phyloP scores from a whole-genome alignment of 1,284 basidiomycete genomes.

The Marasmius fiardii region DNA sequence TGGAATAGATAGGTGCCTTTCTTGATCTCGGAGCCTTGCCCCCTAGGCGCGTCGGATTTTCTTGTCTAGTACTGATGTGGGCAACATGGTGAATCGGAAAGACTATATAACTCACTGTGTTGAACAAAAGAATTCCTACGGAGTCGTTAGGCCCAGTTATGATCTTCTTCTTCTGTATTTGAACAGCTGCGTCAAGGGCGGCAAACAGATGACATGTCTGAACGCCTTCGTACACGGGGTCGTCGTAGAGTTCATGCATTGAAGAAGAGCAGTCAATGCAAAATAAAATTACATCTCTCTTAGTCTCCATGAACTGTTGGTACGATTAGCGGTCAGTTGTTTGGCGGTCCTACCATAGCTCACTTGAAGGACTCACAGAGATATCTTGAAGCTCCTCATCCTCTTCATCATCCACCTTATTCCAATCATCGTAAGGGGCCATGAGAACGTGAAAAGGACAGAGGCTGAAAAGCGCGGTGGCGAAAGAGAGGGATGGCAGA shows the following conservation, averaged over 20 bases:
- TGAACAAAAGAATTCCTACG: slow-evolving; percentile 89
- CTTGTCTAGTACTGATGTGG: slow-evolving; percentile 35
- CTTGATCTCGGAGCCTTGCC: slow-evolving; percentile 71
- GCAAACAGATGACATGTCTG: slow-evolving; percentile 63
- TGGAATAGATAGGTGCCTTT: slow-evolving; percentile 75
- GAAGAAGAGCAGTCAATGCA: slow-evolving; percentile 90
- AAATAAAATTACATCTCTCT: slow-evolving; percentile 85
- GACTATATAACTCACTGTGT: slow-evolving; percentile 65
- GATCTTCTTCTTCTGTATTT: slow-evolving; percentile 88
- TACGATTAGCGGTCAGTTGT: slow-evolving; percentile 5
- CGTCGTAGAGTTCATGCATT: slow-evolving; percentile 76
- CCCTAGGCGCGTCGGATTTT: slow-evolving; percentile 41
- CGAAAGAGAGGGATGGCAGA: neutral
- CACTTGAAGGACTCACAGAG: slow-evolving; percentile 42
- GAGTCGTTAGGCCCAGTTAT: slow-evolving; percentile 84
- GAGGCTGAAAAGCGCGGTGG: neutral
- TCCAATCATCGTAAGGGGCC: slow-evolving; percentile 73
- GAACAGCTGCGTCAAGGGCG: slow-evolving; percentile 80
- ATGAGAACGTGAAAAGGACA: slow-evolving; percentile 25
- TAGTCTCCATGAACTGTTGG: slow-evolving; percentile 64
- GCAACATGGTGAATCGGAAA: neutral
- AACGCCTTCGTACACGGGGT: slow-evolving; percentile 56
- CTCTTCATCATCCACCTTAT: slow-evolving; percentile 69
- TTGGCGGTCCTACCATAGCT: neutral
- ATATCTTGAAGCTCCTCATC: slow-evolving; percentile 74